phyloP scores from a whole-genome alignment of 2,329 filamentous ascomycete genomes.

The Teratosphaeria destructans region DNA sequence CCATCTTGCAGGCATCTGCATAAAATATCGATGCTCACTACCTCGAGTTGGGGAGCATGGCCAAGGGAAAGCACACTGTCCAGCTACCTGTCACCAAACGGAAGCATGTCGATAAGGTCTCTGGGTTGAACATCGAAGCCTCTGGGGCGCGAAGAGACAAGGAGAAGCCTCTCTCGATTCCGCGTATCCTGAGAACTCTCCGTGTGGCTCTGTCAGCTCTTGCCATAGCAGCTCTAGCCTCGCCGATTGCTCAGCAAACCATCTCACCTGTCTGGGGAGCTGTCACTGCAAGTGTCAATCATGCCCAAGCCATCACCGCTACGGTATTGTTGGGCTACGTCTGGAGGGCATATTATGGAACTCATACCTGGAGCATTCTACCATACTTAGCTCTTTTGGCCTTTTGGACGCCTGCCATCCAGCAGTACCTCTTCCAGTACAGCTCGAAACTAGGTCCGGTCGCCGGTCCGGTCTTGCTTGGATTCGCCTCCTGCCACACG shows the following conservation, averaged over 20 bases:
- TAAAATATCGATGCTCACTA: neutral
- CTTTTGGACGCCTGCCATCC: constrained; percentile 61
- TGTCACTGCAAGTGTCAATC: constrained; percentile 64
- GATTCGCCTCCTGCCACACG: constrained; percentile 57
- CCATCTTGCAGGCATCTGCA: neutral
- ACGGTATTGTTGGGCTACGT: constrained; percentile 65
- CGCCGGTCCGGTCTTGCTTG: constrained; percentile 66
- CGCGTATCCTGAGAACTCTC: neutral
- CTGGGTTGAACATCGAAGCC: neutral
- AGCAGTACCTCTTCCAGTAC: constrained; percentile 58
- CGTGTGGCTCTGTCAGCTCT: constrained; percentile 2
- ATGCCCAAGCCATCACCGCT: constrained; percentile 51
- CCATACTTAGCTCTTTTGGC: constrained; percentile 61
- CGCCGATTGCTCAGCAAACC: constrained; percentile 61
- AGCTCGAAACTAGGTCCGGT: constrained; percentile 57
- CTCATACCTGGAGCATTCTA: constrained; percentile 36
- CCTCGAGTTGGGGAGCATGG: neutral
- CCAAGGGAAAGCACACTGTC: constrained; percentile 4
- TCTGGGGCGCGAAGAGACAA: neutral
- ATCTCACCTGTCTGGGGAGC: constrained; percentile 83
- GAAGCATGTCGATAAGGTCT: constrained; percentile 1
- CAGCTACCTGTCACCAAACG: constrained; percentile 1
- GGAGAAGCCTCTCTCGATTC: neutral
- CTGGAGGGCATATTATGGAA: constrained; percentile 34
- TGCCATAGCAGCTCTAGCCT: constrained; percentile 50